phyloP scores from a whole-genome alignment of 2,329 filamentous ascomycete species.

The Calycina marina region DNA sequence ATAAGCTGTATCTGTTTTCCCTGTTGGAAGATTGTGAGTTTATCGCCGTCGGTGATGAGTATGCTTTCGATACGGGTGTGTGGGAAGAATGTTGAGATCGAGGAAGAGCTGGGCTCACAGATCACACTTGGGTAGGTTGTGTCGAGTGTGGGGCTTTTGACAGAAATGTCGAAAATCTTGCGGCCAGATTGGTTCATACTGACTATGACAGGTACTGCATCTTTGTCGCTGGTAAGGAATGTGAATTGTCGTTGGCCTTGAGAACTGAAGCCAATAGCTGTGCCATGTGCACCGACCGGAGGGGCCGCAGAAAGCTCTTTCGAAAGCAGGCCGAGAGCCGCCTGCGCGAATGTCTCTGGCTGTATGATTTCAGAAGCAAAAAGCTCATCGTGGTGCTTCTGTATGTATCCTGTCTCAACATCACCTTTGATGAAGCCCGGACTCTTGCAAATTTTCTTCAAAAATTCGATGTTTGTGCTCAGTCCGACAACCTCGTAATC shows the following conservation, averaged over 20 bases:
- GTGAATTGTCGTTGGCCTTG: constrained; percentile 16
- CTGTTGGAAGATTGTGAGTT: constrained; percentile 64
- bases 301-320: constrained; percentile 27
- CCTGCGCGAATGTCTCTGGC: constrained; percentile 72
- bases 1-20: constrained; percentile 43
- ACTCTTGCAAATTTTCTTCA: constrained; percentile 75
- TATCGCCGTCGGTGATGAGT: constrained; percentile 47
- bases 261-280: constrained; percentile 35
- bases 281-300: constrained; percentile 26
- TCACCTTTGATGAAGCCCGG: constrained; percentile 72
- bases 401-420: constrained; percentile 93
- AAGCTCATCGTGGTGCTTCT: constrained; percentile 69
- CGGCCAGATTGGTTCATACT: constrained; percentile 18
- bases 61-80: constrained; percentile 67
- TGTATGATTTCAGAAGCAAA: constrained; percentile 49
- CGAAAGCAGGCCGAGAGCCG: constrained; percentile 60
- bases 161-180: constrained; percentile 25
- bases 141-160: constrained; percentile 32
- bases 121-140: constrained; percentile 26
- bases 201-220: constrained; percentile 11
- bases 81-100: constrained; percentile 64
- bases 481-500: constrained; percentile 87
- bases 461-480: constrained; percentile 91
- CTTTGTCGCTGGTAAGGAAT: constrained; percentile 9
- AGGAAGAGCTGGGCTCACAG: constrained; percentile 30